Evolutionary conservation across 768 basidiomycete species (phyloP), one percentile per base, ranked within the genome.

Genomic region (Gautieria morchelliformis): DNA sequence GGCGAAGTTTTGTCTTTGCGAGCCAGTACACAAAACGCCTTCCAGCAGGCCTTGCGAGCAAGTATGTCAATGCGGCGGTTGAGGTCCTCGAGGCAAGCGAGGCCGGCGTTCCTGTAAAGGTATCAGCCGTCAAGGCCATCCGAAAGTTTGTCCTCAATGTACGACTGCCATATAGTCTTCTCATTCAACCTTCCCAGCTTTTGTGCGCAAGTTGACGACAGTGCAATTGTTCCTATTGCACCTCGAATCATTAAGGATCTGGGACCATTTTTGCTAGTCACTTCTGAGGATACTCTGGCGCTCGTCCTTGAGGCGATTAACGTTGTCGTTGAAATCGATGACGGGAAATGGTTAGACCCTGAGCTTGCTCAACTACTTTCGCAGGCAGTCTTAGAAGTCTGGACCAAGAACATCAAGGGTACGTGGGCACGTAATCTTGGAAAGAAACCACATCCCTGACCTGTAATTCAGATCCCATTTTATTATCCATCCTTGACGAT

Each of bases 1-100:
- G 95, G 11, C 80, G 96, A 59, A 89, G 84, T 0, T 96, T 97
- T 59, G 90, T 98, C 46, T 94, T 97, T 63, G 92, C 93, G 3
- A 93, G 91, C 65, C 87, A 93, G 65, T 97, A 83, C 65, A 79
- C 89, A 1, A 81, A 82, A 62, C 70, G 87, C 10, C 75, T 97
- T 5, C 87, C 92, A 0, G 63, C 78, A 12, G 75, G 82, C 56
- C 75, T 93, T 49, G 84, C 89, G 1, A 81, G 81, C 0, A 90
- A 93, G 64, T 98, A 97, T 66, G 75, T 98, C 35, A 83, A 88
- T 22, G 91, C 91, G 4, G 87, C 93, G 0, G 75, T 96, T 32
- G 83, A 86, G 53, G 93, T 90, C 9, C 78, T 99, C 9, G 91
- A 94, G 69, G 79, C 83, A 0, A 63, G 66, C 20, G 80, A 81